A percentile compares a stretch with the other conserved stretches of the same genome.
Evolutionary conservation across 306 rosid species (phyloP).

Genomic region (Astragalus membranaceus): DNA sequence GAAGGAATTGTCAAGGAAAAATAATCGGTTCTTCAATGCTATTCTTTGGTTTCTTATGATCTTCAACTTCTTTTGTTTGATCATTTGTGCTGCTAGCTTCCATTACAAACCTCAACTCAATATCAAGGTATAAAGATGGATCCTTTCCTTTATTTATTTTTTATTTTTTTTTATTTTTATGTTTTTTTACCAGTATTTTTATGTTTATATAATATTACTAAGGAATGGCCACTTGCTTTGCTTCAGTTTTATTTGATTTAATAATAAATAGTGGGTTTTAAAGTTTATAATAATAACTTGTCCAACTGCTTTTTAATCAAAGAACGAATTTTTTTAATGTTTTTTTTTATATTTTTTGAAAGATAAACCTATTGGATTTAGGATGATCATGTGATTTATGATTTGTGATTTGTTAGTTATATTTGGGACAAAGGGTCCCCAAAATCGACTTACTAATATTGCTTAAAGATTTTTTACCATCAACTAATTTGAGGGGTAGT

Average conservation of each 20-base stretch:
- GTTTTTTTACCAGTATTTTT: too few species aligned
- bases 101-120: constrained; percentile 43
- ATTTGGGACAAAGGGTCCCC: too few species aligned
- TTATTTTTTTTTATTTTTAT: too few species aligned
- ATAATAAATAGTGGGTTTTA: background rate
- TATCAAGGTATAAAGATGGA: constrained; percentile 49
- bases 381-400: constrained; percentile 8
- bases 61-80: constrained; percentile 58
- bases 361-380: background rate
- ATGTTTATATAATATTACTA: background rate
- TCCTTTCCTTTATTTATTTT: background rate
- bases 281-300: background rate
- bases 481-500: too few species aligned
- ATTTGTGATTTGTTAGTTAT: too few species aligned
- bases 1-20: constrained; percentile 35
- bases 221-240: background rate
- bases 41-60: constrained; percentile 41
- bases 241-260: background rate
- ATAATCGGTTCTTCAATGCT: constrained; percentile 41
- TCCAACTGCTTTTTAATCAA: background rate
- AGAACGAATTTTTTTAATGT: too few species aligned
- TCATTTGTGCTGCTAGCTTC: constrained; percentile 62
- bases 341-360: background rate
- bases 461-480: too few species aligned
- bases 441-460: too few species aligned